phyloP scores from a whole-genome alignment of 805 yeast species.

The Suhomyces kilbournensis region DNA sequence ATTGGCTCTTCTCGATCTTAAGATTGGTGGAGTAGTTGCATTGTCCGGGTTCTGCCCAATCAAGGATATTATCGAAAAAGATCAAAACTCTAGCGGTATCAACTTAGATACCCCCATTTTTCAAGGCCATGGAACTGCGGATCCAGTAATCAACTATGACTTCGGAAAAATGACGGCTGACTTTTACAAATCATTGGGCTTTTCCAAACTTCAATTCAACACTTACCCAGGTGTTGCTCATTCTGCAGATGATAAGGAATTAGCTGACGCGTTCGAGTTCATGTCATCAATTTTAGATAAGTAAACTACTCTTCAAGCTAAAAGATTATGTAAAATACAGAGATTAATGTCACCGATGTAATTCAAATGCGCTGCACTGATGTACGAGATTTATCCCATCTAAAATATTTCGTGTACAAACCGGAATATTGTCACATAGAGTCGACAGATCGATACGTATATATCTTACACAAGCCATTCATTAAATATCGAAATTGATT shows the following conservation, averaged over 20 bases:
- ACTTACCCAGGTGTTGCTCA: conserved; percentile 67
- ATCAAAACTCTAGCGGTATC: conserved; percentile 18
- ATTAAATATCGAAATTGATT: background rate
- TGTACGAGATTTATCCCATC: background rate
- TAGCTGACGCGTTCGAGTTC: conserved; percentile 47
- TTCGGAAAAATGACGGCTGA: conserved; percentile 42
- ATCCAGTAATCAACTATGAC: conserved; percentile 55
- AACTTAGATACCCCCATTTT: conserved; percentile 73
- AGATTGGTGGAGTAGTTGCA: conserved; percentile 74
- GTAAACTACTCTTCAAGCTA: background rate
- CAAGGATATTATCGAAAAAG: conserved; percentile 13
- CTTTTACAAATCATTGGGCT: conserved; percentile 49
- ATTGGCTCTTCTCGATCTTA: conserved; percentile 49
- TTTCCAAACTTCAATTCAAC: conserved; percentile 38
- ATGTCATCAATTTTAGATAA: conserved; percentile 22
- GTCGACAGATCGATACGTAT: background rate
- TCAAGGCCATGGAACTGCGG: conserved; percentile 84
- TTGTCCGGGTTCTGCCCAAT: conserved; percentile 72
- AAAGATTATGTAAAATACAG: background rate
- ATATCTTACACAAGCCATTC: background rate
- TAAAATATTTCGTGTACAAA: background rate
- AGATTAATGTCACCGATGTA: background rate
- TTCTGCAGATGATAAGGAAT: conserved; percentile 63
- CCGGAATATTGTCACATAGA: background rate
- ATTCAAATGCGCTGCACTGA: background rate